Percentiles rank a stretch among this genome's conserved stretches.
phyloP scores from a whole-genome alignment of 208 protist species.

The Acanthamoeba triangularis region DNA sequence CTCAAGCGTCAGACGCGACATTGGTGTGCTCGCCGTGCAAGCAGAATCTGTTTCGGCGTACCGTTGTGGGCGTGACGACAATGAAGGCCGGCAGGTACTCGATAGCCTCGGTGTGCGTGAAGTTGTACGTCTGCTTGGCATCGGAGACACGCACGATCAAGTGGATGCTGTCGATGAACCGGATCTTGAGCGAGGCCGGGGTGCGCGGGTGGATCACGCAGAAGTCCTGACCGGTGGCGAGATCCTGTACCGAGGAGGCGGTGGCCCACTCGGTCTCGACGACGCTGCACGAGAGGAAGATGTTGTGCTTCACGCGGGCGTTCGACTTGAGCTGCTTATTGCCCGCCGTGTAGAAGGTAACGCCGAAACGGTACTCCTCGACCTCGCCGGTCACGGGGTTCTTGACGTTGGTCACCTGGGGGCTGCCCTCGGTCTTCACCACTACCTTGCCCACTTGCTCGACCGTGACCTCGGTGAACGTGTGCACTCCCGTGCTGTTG shows the following conservation, averaged over 20 bases:
- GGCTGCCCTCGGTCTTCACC: background rate
- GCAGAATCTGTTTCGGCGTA: background rate
- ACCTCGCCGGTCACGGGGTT: conserved; percentile 34
- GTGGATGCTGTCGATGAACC: conserved; percentile 39
- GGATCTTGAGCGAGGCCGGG: conserved; percentile 51
- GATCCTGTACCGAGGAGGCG: background rate
- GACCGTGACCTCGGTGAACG: conserved; percentile 40
- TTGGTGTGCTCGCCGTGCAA: background rate
- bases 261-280: conserved; percentile 69
- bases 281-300: conserved; percentile 30
- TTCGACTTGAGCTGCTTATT: conserved; percentile 21
- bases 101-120: conserved; percentile 27
- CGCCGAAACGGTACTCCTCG: conserved; percentile 47
- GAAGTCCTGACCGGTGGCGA: conserved; percentile 2
- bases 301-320: conserved; percentile 68
- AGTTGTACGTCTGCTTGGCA: conserved; percentile 60
- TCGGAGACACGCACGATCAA: conserved; percentile 63
- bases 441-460: conserved; percentile 53
- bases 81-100: conserved; percentile 67
- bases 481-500: conserved; percentile 55
- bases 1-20: background rate
- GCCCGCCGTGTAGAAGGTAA: conserved; percentile 28
- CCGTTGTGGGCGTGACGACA: conserved; percentile 36
- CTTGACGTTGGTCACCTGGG: conserved; percentile 51
- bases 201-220: conserved; percentile 62